Conservation (phyloP, 2,329 filamentous ascomycete species). For the Aspergillus vadensis region DNA sequence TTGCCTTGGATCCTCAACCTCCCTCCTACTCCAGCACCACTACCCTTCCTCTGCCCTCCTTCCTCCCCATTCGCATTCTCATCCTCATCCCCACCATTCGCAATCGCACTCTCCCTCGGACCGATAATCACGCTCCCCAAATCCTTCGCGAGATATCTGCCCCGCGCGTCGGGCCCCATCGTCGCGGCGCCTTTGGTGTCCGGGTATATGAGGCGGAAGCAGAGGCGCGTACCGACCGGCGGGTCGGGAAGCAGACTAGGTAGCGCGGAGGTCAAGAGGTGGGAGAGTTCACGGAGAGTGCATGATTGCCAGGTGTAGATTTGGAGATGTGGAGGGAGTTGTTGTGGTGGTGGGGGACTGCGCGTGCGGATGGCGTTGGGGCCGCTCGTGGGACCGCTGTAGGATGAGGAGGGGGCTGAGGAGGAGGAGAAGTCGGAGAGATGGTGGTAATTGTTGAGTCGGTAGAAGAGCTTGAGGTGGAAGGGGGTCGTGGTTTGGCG, state of each 20-base stretch:
- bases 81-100: conserved; percentile 36
- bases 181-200: conserved; percentile 59
- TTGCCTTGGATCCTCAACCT: conserved; percentile 52
- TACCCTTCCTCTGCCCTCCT: too few relatives aligned
- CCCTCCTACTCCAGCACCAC: not conserved
- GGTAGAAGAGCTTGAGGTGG: conserved; percentile 82
- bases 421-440: conserved; percentile 44
- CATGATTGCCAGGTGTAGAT: conserved; percentile 87
- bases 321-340: conserved; percentile 66
- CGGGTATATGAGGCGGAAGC: conserved; percentile 82
- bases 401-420: conserved; percentile 24
- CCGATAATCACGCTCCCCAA: conserved; percentile 80
- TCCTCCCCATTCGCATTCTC: conserved; percentile 27
- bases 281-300: conserved; percentile 77
- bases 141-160: conserved; percentile 75
- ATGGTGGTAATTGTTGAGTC: conserved; percentile 69
- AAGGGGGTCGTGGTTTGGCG: conserved; percentile 76
- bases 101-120: conserved; percentile 31
- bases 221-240: conserved; percentile 78
- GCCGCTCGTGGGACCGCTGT: conserved; percentile 32
- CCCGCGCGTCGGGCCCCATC: conserved; percentile 46
- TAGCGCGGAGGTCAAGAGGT: conserved; percentile 70
- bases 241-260: conserved; percentile 71
- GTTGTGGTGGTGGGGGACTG: conserved; percentile 48
- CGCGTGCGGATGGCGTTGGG: conserved; percentile 44